phyloP scores from a whole-genome alignment of 768 basidiomycete species.

The Naganishia onofrii region DNA sequence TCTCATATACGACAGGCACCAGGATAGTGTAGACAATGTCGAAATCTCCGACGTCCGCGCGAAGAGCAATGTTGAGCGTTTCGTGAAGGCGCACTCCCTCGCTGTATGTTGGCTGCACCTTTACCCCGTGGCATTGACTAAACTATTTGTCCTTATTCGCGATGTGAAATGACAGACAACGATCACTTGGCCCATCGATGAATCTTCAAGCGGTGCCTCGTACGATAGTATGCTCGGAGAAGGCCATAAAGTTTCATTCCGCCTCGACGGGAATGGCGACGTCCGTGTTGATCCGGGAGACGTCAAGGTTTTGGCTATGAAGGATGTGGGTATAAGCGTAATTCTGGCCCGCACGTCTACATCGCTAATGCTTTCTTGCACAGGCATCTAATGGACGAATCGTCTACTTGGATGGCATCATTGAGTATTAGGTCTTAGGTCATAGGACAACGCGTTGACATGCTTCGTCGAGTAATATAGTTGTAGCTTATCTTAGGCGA shows the following conservation, averaged over 20 bases:
- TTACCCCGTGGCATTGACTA: not conserved
- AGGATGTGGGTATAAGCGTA: conserved; percentile 37
- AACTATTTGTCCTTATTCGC: not conserved
- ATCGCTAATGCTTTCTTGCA: not conserved
- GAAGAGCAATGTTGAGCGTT: conserved; percentile 68
- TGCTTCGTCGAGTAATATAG: not conserved
- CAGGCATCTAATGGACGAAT: conserved; percentile 43
- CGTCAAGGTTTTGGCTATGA: conserved; percentile 40
- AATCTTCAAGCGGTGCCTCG: conserved; percentile 19
- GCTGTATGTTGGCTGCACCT: conserved; percentile 59
- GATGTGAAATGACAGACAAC: not conserved
- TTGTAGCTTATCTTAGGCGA: not conserved
- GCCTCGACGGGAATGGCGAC: conserved; percentile 32
- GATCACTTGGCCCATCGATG: conserved; percentile 5
- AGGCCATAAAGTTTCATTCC: conserved; percentile 28
- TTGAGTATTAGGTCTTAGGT: conserved; percentile 23
- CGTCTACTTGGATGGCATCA: conserved; percentile 38
- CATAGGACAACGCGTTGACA: not conserved
- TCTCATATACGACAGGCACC: conserved; percentile 37
- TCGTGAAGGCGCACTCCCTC: conserved; percentile 80
- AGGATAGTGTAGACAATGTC: conserved; percentile 34
- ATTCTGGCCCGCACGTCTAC: not conserved
- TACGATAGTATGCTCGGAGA: conserved; percentile 36
- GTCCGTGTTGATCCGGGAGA: conserved; percentile 43
- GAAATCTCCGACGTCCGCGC: conserved; percentile 58